Evolutionary conservation across 257 asterid species (phyloP), one percentile per base, ranked within the genome.

Genomic region (Scutellaria minor): DNA sequence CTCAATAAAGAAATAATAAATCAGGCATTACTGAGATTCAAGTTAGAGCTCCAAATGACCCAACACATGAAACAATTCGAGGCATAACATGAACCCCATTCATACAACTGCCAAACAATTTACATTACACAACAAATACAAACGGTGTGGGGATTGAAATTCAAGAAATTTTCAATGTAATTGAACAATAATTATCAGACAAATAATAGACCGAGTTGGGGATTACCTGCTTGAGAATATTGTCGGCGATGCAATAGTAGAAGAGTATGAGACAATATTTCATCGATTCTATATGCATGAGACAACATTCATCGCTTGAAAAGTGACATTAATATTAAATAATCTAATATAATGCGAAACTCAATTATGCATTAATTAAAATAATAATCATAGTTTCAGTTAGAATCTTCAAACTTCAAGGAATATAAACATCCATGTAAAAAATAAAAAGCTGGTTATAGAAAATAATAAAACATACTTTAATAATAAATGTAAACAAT

Each of bases 231-330:
- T 81, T 89, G 79, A 91, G 93, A 73, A 91, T 82, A 71, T 88
- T 91, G 55, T 89, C 87, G 20, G 97, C 96, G 79, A 91, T 89
- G 11, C 97, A 89, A 75, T 51, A 79, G 78, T 91, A 91, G 69
- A 74, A 83, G 7, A 58, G 80, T 11, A 91, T n/a, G n/a, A n/a
- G n/a, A n/a, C n/a, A n/a, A n/a, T n/a, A n/a, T n/a, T n/a, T n/a
- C n/a, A n/a, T n/a, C n/a, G n/a, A n/a, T n/a, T n/a, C n/a, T n/a
- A n/a, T n/a, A n/a, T n/a, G n/a, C n/a, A n/a, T n/a, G n/a, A n/a
- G n/a, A n/a, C n/a, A n/a, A n/a, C n/a, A n/a, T n/a, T n/a, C n/a
- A n/a, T n/a, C n/a, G n/a, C n/a, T n/a, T n/a, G n/a, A n/a, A n/a
- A n/a, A n/a, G n/a, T n/a, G n/a, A n/a, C n/a, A n/a, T n/a, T n/a